Evolutionary conservation across 768 basidiomycete species (phyloP), one percentile per base, ranked within the genome.

Genomic region (Trametes meyenii): DNA sequence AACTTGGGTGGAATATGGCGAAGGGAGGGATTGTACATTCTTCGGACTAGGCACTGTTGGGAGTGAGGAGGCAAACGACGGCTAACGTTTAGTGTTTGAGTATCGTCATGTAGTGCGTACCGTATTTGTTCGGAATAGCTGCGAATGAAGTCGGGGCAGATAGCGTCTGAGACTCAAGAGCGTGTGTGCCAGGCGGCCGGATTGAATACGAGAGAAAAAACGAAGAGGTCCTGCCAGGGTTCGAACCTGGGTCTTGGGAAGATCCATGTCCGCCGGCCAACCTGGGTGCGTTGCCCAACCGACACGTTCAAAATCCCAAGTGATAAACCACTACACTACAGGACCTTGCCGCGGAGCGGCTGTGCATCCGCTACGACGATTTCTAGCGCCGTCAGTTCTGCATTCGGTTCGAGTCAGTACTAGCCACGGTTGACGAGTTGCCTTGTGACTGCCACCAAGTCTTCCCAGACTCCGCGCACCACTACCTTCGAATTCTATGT

Each of bases 1-100:
- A 76, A 50, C 65, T 80, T 43, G 79, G 79, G 5, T 79, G 79
- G 81, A 71, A 77, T 23, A 69, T 78, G 71, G 67, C 55, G 2
- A 66, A 65, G 29, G 78, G 75, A 2, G 78, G 76, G 10, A 52
- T 75, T 58, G 70, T 73, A 5, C 38, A 40, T 12, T 5, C 26
- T 26, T 14, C 39, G 26, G 39, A 29, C 14, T 38, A 36, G 10
- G 5, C 5, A 23, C 5, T 40, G n/a, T n/a, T n/a, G n/a, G n/a
- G n/a, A n/a, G n/a, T n/a, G n/a, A n/a, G n/a, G n/a, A n/a, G n/a
- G n/a, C n/a, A n/a, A n/a, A n/a, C n/a, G n/a, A n/a, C n/a, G n/a
- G n/a, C n/a, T n/a, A n/a, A n/a, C n/a, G n/a, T n/a, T n/a, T n/a
- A n/a, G 39, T 24, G 45, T 46, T 2, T 5, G 46, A 24, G 24